phyloP scores from a whole-genome alignment of 2,329 filamentous ascomycete genomes.

The Colletotrichum lini region DNA sequence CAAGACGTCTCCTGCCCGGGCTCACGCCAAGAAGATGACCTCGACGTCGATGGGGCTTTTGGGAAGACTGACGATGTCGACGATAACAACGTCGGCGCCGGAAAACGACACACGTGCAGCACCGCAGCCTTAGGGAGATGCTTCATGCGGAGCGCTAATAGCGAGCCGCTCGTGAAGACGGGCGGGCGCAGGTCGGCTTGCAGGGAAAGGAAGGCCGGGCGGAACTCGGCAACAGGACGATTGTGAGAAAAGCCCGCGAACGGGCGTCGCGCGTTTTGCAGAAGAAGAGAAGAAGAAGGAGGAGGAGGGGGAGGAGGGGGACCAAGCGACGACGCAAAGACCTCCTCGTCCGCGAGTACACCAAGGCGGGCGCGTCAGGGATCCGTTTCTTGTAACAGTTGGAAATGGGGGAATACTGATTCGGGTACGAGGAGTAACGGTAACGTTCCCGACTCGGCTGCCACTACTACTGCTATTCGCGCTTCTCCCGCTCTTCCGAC shows the following conservation, averaged over 20 bases:
- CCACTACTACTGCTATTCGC: conserved; percentile 1
- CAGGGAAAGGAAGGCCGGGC: conserved; percentile 7
- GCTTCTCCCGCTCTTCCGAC: background rate
- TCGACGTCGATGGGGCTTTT: background rate
- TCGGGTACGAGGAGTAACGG: background rate
- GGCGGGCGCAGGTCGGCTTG: conserved; percentile 19
- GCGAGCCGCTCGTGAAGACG: conserved; percentile 12
- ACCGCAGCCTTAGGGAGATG: conserved; percentile 34
- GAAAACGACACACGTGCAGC: background rate
- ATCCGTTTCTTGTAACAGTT: background rate
- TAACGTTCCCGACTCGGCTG: background rate
- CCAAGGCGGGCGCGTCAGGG: background rate
- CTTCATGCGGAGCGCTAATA: conserved; percentile 10
- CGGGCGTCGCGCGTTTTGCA: conserved; percentile 32
- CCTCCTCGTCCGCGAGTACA: conserved; percentile 14
- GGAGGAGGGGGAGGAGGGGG: conserved; percentile 6
- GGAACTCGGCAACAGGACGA: conserved; percentile 19
- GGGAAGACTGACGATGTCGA: background rate
- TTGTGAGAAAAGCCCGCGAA: conserved; percentile 30
- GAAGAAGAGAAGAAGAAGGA: background rate
- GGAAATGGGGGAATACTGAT: background rate
- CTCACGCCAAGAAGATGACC: conserved; percentile 3
- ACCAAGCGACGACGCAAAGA: conserved; percentile 32
- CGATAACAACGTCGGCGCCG: no score
- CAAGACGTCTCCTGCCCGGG: conserved; percentile 1